A percentile compares a stretch with the other conserved stretches of the same genome.
These are phyloP conservation scores for Paraconiothyrium brasiliense DNA, from an alignment of 2,329 filamentous ascomycete species.

Conservation along the genomic window DNA sequence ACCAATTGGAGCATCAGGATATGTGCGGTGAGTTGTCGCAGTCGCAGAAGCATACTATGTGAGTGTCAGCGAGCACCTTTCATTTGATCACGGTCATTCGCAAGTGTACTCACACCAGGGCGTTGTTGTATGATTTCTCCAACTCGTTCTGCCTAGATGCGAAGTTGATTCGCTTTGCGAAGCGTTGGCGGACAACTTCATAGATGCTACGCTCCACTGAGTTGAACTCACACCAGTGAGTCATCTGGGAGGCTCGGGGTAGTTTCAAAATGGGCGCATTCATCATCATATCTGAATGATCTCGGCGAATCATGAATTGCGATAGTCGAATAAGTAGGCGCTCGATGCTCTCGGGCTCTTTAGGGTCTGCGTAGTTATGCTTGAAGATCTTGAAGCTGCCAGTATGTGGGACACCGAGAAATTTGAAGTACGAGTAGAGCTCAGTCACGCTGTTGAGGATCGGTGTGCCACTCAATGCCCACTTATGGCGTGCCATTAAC, in stretches of 20 bases:
- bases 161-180: slow-evolving; percentile 54
- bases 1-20: slow-evolving; percentile 58
- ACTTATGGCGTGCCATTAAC: slow-evolving; percentile 50
- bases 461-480: slow-evolving; percentile 57
- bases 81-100: not conserved
- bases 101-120: slow-evolving; percentile 45
- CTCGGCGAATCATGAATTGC: slow-evolving; percentile 64
- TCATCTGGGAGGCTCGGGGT: slow-evolving; percentile 58
- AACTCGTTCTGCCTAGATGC: slow-evolving; percentile 32
- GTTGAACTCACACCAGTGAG: slow-evolving; percentile 60
- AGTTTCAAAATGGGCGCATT: slow-evolving; percentile 63
- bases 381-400: slow-evolving; percentile 55
- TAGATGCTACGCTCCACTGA: slow-evolving; percentile 63
- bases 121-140: slow-evolving; percentile 50
- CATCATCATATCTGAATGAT: slow-evolving; percentile 63
- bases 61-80: not conserved
- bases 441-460: slow-evolving; percentile 48
- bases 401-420: slow-evolving; percentile 53
- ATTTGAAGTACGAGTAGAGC: slow-evolving; percentile 55
- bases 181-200: slow-evolving; percentile 58
- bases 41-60: slow-evolving; percentile 55
- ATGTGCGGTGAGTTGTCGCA: slow-evolving; percentile 63
- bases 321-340: slow-evolving; percentile 50
- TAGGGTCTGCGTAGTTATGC: slow-evolving; percentile 53
- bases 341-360: slow-evolving; percentile 40